Evolutionary conservation across 1,284 basidiomycete genomes (phyloP).

Genomic region (Cryptococcus deneoformans): DNA sequence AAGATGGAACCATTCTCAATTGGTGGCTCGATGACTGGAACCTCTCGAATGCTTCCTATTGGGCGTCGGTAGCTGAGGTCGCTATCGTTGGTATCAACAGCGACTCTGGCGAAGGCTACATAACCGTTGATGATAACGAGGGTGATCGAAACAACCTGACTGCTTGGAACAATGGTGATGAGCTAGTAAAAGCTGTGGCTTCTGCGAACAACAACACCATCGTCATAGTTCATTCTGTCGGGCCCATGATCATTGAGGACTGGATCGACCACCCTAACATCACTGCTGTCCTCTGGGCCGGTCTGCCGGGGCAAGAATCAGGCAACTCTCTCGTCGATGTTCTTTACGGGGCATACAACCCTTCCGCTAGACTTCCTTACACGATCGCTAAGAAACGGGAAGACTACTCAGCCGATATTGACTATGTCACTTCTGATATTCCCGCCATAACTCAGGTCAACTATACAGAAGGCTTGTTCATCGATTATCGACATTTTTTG

Average conservation of each 20-base stretch:
- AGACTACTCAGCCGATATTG: slow-evolving; percentile 62
- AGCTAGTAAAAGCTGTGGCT: slow-evolving; percentile 47
- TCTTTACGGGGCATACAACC: slow-evolving; percentile 58
- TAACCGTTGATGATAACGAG: slow-evolving; percentile 53
- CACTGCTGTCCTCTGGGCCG: slow-evolving; percentile 56
- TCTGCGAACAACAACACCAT: slow-evolving; percentile 64
- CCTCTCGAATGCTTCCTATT: slow-evolving; percentile 53
- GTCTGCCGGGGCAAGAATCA: slow-evolving; percentile 65
- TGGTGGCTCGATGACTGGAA: slow-evolving; percentile 65
- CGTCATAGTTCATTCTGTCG: slow-evolving; percentile 75
- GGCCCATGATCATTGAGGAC: slow-evolving; percentile 67
- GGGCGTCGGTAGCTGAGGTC: slow-evolving; percentile 58
- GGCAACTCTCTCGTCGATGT: slow-evolving; percentile 71
- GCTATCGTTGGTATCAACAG: slow-evolving; percentile 66
- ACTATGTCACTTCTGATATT: slow-evolving; percentile 37
- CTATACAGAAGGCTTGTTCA: slow-evolving; percentile 68
- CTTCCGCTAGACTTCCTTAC: slow-evolving; percentile 72
- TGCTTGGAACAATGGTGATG: slow-evolving; percentile 72
- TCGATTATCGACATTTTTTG: slow-evolving; percentile 78
- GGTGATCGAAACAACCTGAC: slow-evolving; percentile 73
- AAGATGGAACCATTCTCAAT: slow-evolving; percentile 56
- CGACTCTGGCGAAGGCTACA: slow-evolving; percentile 72
- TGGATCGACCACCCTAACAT: slow-evolving; percentile 67
- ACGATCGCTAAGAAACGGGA: slow-evolving; percentile 66
- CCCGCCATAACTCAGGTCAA: slow-evolving; percentile 55